phyloP scores from a whole-genome alignment of 768 basidiomycete species.

The Hericium alpestre region DNA sequence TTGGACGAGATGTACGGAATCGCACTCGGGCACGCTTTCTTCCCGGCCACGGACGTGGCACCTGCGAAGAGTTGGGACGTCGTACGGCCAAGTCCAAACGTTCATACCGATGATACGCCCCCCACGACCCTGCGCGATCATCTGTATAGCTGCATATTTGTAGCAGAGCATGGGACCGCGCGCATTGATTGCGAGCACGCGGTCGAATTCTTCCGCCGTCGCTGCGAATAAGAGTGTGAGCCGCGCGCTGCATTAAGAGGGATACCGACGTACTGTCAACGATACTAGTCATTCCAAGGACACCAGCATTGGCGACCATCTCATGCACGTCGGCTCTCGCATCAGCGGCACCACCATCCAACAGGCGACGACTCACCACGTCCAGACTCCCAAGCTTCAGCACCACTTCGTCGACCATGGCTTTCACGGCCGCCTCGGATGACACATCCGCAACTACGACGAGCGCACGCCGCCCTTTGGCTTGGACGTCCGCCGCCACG shows the following conservation, averaged over 20 bases:
- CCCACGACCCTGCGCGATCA: conserved; percentile 17
- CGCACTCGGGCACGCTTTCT: conserved; percentile 3
- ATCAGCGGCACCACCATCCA: neutral
- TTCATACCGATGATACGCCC: conserved; percentile 15
- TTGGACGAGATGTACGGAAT: conserved; percentile 21
- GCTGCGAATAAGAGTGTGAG: conserved; percentile 2
- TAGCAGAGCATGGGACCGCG: conserved; percentile 15
- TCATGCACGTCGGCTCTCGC: neutral
- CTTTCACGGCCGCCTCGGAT: neutral
- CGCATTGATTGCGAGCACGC: conserved; percentile 10
- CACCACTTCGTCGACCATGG: neutral
- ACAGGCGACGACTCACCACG: neutral
- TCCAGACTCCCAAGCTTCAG: neutral
- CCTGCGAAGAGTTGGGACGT: neutral
- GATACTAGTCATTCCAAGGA: neutral
- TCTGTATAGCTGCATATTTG: conserved; percentile 16
- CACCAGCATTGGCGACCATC: neutral
- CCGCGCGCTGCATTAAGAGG: neutral
- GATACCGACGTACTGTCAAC: neutral
- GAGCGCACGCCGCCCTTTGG: neutral
- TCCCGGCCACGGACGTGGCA: conserved; percentile 2
- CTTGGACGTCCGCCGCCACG: neutral
- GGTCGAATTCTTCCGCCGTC: conserved; percentile 15
- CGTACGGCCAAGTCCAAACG: neutral
- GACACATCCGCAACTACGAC: neutral